Percentiles rank a stretch among this genome's conserved stretches.
phyloP scores from a whole-genome alignment of 305 asterid genomes.

The Fraxinus greggii region DNA sequence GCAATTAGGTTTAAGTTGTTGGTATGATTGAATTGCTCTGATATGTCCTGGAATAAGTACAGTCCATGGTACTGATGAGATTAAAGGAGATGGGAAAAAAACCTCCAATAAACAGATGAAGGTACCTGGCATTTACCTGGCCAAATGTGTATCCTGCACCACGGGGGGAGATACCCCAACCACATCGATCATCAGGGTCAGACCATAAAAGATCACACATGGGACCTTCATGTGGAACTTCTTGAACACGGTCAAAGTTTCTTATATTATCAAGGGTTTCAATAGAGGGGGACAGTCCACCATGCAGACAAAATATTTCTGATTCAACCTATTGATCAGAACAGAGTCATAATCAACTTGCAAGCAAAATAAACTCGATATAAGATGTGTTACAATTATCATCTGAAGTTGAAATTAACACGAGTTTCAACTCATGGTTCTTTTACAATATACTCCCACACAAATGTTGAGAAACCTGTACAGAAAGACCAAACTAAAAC shows the following conservation, averaged over 20 bases:
- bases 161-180: constrained; percentile 98
- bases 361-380: background rate
- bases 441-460: background rate
- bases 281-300: constrained; percentile 89
- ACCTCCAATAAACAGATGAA: constrained; percentile 12
- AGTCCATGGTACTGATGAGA: constrained; percentile 11
- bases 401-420: background rate
- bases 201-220: constrained; percentile 98
- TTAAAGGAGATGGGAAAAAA: constrained; percentile 14
- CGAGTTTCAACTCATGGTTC: background rate
- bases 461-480: background rate
- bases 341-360: constrained; percentile 14
- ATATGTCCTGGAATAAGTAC: constrained; percentile 62
- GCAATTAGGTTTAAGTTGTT: constrained; percentile 85
- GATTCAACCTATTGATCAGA: constrained; percentile 73
- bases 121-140: constrained; percentile 84
- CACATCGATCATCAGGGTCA: constrained; percentile 98
- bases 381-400: background rate
- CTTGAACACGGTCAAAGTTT: constrained; percentile 96
- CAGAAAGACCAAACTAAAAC: background rate
- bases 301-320: constrained; percentile 91
- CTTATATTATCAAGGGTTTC: constrained; percentile 92
- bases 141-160: constrained; percentile 98
- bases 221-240: constrained; percentile 98
- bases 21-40: constrained; percentile 93